Base-by-base conservation (phyloP, 148 eudicot genomes). In the Persicaria tinctoria region DNA sequence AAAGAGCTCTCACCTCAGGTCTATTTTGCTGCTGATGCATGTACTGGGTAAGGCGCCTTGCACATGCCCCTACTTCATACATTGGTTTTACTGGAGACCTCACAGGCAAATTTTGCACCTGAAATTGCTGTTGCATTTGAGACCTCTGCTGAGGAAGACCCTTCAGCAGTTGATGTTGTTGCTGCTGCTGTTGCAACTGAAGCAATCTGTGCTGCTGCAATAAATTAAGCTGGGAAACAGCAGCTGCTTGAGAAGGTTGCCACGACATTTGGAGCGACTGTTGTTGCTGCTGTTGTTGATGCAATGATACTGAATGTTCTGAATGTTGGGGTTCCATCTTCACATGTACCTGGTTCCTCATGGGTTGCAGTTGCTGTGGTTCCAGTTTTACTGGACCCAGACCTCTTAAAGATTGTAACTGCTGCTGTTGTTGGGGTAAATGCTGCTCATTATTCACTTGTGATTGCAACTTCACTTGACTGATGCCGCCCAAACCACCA, bases 11-110 rank as follows among this genome's bases (percentile, higher is more conserved):
- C 71, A 95, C 98, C 89, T 87, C 90, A 59, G 98, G 98, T 74
- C 98, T 88, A 70, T 90, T 91, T 83, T 87, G 99, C 76, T 95
- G 99, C 81, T 95, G 92, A 79, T 86, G 90, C 96, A 95, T 95
- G 86, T 95, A 95, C 78, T 90, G 92, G 20, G 96, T 92, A 70
- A 95, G 83, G 80, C 94, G 95, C 55, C 91, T 83, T 5, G 99
- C 99, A 79, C 97, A 95, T 89, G 83, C 90, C 77, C 99, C 99
- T 32, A 93, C 94, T 83, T 92, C 99, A 76, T 92, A 89, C 57
- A 78, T 83, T 0, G 89, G 87, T 79, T 89, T 95, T 32, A 77
- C 89, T 74, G 96, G 89, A 76, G 96, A 79, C 81, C 99, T 87
- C 46, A 88, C 68, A 72, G 97, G 87, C 83, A 90, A 38, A 84